Base-by-base conservation (phyloP, 2,329 filamentous ascomycete species). In the Fusarium hostae region DNA sequence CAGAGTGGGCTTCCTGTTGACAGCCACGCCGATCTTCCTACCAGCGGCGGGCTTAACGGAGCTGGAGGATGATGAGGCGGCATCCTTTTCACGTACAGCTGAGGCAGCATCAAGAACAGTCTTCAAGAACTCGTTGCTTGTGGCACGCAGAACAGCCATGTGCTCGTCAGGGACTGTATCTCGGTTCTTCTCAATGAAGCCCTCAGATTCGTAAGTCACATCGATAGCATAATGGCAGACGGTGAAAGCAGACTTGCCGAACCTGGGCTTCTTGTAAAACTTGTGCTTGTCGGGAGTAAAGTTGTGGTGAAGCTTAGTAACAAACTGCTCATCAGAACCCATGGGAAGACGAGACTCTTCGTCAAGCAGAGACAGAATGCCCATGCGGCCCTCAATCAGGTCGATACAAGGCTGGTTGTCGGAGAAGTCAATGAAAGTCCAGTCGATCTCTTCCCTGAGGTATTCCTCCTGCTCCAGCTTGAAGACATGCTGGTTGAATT, bases 381-480 rank as follows among this genome's bases (percentile, higher is more conserved):
- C 96, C 75, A 99, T 89, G 82, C 97, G 98, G 75, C 94, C 95
- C 84, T 99, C 96, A 75, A 99, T 99, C 58, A 99, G 85, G 81
- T 99, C 96, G 77, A 99, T 99, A 84, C 96, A 99, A 22, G 96
- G 96, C 84, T 99, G 96, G 78, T 99, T 99, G 83, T 99, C 96
- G 9, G 95, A 97, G 82, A 99, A 99, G 80, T 99, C 96, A 80
- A 99, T 99, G 80, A 99, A 99, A 13, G 93, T 98, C 96, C 96
- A 99, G 83, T 98, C 95, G 73, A 99, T 99, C 84, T 98, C 87
- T 83, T 99, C 96, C 60, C 92, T 90, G 43, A 98, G 88, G 80
- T 99, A 99, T 82, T 99, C 96, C 80, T 99, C 96, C 81, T 99
- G 96, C 81, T 99, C 96, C 26, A 99, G 89, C 82, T 98, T 98